A percentile compares a stretch with the other conserved stretches of the same genome.
Evolutionary conservation across 768 basidiomycete genomes (phyloP).

Genomic region (Suillus cothurnatus): DNA sequence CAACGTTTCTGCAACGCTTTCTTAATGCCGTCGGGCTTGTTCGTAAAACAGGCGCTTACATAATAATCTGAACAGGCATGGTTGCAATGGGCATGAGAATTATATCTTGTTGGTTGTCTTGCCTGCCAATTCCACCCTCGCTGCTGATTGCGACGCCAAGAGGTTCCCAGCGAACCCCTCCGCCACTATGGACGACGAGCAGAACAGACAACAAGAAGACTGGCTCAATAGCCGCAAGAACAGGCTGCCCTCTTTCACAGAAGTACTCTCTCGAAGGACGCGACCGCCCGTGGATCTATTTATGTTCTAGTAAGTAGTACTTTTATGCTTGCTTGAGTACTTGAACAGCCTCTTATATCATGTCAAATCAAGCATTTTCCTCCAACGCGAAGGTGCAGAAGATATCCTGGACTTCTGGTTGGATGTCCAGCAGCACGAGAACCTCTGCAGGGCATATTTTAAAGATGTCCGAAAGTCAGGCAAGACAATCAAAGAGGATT

Average conservation of each 20-base stretch:
- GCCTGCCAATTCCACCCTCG: conserved; percentile 18
- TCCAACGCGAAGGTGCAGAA: conserved; percentile 94
- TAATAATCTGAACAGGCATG: conserved; percentile 20
- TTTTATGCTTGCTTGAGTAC: neutral
- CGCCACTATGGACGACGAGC: conserved; percentile 55
- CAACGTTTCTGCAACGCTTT: conserved; percentile 14
- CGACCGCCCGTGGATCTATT: conserved; percentile 96
- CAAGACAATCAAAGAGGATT: conserved; percentile 90
- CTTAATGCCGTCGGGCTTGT: conserved; percentile 8
- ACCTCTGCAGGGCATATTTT: conserved; percentile 97
- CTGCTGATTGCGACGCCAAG: conserved; percentile 15
- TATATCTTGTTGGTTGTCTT: conserved; percentile 23
- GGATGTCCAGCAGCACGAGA: conserved; percentile 99
- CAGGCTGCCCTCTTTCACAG: conserved; percentile 83
- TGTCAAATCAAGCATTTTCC: conserved; percentile 67
- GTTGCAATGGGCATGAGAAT: conserved; percentile 18
- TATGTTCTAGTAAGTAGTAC: conserved; percentile 89
- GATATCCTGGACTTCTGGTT: conserved; percentile 99
- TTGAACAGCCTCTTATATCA: neutral
- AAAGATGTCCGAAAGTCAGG: conserved; percentile 97
- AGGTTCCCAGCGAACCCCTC: conserved; percentile 8
- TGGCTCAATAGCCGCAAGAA: conserved; percentile 72
- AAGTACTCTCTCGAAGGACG: conserved; percentile 89
- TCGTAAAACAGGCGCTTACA: conserved; percentile 22
- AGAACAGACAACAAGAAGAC: conserved; percentile 60